These are phyloP conservation scores for Mortierella sp. DNA, from an alignment of 371 early-diverging fungal genomes.

Conservation along the genomic window DNA sequence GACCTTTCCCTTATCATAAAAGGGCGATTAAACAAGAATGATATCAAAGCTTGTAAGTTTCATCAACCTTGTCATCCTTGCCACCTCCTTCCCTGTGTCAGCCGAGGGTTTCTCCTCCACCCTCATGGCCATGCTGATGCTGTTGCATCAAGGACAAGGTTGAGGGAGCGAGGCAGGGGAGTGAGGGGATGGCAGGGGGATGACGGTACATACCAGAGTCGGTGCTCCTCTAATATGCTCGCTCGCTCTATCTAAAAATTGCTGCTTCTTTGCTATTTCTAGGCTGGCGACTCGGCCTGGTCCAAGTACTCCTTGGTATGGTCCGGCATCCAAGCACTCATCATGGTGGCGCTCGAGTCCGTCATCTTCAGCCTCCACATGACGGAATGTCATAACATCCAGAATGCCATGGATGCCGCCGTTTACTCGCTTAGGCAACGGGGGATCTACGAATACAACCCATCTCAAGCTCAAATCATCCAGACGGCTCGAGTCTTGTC, in stretches of 20 bases:
- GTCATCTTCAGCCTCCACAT: conserved; percentile 38
- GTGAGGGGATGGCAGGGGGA: too few relatives aligned
- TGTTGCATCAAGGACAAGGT: too few relatives aligned
- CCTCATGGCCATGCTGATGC: too few relatives aligned
- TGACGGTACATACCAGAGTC: conserved; percentile 19
- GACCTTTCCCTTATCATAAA: background rate
- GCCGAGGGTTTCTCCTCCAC: too few relatives aligned
- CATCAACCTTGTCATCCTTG: background rate
- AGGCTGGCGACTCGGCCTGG: conserved; percentile 52
- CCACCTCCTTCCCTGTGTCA: too few relatives aligned
- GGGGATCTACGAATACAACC: background rate
- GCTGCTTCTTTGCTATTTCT: background rate
- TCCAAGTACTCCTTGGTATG: conserved; percentile 46
- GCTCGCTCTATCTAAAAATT: background rate
- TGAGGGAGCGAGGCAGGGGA: too few relatives aligned
- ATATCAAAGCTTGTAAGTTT: conserved; percentile 43
- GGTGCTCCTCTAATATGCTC: too few relatives aligned
- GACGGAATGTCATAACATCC: conserved; percentile 28
- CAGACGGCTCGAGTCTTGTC: conserved; percentile 46
- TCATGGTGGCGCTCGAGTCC: conserved; percentile 47
- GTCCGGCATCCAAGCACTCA: conserved; percentile 50
- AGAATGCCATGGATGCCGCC: conserved; percentile 11
- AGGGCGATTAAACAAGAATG: conserved; percentile 24
- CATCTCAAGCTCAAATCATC: background rate
- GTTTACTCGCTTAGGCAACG: background rate